These are phyloP conservation scores for Candida glucosophila DNA, from an alignment of 1,139 yeast species.

Conservation along the genomic window DNA sequence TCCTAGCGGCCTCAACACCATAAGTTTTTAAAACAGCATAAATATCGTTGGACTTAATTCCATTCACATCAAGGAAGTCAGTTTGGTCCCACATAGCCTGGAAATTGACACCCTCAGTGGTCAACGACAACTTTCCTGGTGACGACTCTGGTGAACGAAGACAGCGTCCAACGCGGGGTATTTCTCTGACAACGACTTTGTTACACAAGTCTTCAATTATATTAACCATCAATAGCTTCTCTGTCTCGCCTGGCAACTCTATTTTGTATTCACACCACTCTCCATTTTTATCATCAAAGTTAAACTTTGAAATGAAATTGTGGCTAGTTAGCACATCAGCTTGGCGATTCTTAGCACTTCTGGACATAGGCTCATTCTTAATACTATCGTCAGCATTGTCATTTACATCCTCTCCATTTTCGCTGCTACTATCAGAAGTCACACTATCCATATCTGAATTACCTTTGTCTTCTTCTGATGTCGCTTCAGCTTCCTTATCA, in stretches of 20 bases:
- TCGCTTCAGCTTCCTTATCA: constrained; percentile 71
- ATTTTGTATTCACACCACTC: constrained; percentile 89
- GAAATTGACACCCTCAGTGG: constrained; percentile 98
- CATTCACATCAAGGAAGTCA: constrained; percentile 81
- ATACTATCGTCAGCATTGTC: constrained; percentile 11
- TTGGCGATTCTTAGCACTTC: constrained; percentile 76
- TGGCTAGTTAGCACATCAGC: constrained; percentile 69
- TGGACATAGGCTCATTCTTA: constrained; percentile 33
- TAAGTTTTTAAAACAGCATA: constrained; percentile 84
- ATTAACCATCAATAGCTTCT: constrained; percentile 94
- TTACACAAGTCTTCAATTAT: constrained; percentile 90
- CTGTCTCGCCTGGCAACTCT: constrained; percentile 77
- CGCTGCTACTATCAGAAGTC: constrained; percentile 8
- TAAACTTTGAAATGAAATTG: constrained; percentile 65
- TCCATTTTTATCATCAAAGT: constrained; percentile 84
- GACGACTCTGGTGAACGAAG: constrained; percentile 70
- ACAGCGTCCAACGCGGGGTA: constrained; percentile 88
- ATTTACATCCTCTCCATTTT: too few relatives aligned
- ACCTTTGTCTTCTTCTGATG: constrained; percentile 53
- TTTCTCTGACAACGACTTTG: constrained; percentile 86
- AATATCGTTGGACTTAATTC: constrained; percentile 85
- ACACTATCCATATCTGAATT: constrained; percentile 30
- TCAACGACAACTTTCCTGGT: constrained; percentile 51
- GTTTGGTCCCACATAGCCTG: constrained; percentile 98
- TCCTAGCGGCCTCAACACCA: constrained; percentile 98